A percentile compares a stretch with the other conserved stretches of the same genome.
phyloP scores from a whole-genome alignment of 2,329 filamentous ascomycete species.

The Aureobasidium uvarum region DNA sequence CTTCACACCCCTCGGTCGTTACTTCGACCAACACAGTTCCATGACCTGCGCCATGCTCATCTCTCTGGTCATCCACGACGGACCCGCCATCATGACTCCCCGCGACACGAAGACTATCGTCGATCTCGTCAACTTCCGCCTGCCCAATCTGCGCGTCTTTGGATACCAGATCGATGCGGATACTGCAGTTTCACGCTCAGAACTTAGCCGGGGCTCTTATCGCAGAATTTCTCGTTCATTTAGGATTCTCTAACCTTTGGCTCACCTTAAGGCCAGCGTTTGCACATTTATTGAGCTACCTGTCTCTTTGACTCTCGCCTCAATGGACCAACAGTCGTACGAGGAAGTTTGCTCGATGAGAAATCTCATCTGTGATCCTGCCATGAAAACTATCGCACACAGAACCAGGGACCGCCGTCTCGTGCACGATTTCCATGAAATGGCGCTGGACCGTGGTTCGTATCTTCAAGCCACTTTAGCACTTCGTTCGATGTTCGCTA shows the following conservation, averaged over 20 bases:
- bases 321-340: background rate
- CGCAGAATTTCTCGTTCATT: background rate
- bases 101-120: background rate
- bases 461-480: background rate
- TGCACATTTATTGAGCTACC: background rate
- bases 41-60: background rate
- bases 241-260: background rate
- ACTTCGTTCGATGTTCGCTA: background rate
- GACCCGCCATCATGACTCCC: background rate
- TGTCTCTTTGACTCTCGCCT: rapidly evolving
- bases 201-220: background rate
- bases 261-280: background rate
- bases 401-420: background rate
- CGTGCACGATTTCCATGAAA: background rate
- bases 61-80: background rate
- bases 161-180: background rate
- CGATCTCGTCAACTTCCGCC: background rate
- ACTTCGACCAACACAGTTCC: background rate
- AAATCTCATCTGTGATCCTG: rapidly evolving
- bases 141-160: background rate
- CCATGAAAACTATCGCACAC: background rate
- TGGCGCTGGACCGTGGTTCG: background rate
- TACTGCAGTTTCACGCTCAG: no score
- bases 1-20: background rate
- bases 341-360: background rate